Evolutionary conservation across 2,329 filamentous ascomycete genomes (phyloP).

Genomic region (Xylariales sp.): DNA sequence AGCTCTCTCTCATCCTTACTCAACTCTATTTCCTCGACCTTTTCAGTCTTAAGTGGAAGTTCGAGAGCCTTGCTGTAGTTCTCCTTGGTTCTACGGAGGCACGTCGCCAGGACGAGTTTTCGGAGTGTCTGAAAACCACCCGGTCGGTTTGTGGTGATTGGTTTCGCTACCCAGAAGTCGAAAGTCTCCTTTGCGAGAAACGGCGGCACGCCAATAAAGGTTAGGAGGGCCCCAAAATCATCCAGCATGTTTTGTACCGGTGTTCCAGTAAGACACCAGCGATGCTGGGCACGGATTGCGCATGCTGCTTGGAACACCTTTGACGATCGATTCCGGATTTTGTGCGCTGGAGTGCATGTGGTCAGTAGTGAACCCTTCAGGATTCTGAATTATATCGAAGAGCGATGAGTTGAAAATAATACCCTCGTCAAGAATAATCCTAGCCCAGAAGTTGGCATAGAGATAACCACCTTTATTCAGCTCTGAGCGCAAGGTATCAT

Average conservation of each 20-base stretch:
- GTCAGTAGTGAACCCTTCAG: slow-evolving; percentile 21
- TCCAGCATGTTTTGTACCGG: slow-evolving; percentile 35
- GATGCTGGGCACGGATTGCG: slow-evolving; percentile 16
- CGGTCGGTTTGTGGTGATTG: slow-evolving; percentile 12
- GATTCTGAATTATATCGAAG: slow-evolving; percentile 26
- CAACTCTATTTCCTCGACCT: slow-evolving; percentile 11
- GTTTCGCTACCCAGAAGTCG: slow-evolving; percentile 14
- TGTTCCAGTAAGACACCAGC: slow-evolving; percentile 37
- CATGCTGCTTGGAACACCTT: slow-evolving; percentile 23
- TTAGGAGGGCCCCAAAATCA: slow-evolving; percentile 30
- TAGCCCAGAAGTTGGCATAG: too few species aligned
- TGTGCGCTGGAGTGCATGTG: slow-evolving; percentile 25
- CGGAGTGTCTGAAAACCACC: slow-evolving; percentile 14
- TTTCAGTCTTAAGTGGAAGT: slow-evolving; percentile 12
- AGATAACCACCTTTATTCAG: too few species aligned
- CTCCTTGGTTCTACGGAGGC: slow-evolving; percentile 22
- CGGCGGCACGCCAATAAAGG: slow-evolving; percentile 23
- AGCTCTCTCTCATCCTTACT: slow-evolving; percentile 1
- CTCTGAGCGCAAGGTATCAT: too few species aligned
- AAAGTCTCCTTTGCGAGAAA: slow-evolving; percentile 10
- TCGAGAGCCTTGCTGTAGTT: slow-evolving; percentile 6
- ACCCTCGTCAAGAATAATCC: slow-evolving; percentile 3
- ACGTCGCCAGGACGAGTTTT: slow-evolving; percentile 20
- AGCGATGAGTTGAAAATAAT: slow-evolving; percentile 10
- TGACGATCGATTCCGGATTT: slow-evolving; percentile 27